Conservation (phyloP, 2,329 filamentous ascomycete species). For the Botrytis fabae region DNA sequence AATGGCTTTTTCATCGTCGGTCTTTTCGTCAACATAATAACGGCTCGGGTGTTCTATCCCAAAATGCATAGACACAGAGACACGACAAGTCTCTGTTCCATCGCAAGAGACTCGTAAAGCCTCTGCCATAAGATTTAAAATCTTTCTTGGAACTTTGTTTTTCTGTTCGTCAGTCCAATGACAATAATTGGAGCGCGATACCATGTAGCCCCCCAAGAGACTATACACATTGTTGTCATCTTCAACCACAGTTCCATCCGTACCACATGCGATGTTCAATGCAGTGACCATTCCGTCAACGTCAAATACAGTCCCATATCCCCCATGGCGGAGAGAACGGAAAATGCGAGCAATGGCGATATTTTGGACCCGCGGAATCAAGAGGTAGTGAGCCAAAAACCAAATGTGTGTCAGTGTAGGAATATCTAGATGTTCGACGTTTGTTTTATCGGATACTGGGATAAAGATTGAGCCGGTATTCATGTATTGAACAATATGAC, state of each 20-base stretch:
- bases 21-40: neutral
- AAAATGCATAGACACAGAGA: too few species aligned
- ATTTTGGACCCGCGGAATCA: neutral
- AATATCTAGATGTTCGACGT: neutral
- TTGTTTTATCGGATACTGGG: neutral
- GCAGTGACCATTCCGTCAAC: neutral
- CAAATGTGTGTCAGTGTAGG: neutral
- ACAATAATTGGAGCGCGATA: neutral
- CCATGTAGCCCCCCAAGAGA: neutral
- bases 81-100: too few species aligned
- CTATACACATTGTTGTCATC: neutral
- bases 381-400: neutral
- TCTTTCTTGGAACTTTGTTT: neutral
- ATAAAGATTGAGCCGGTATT: neutral
- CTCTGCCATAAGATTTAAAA: neutral
- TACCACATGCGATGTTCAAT: neutral
- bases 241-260: neutral
- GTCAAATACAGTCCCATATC: neutral
- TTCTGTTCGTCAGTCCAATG: neutral
- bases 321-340: neutral
- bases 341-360: neutral
- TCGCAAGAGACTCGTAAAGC: too few species aligned
- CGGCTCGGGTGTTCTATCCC: too few species aligned
- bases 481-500: conserved; percentile 4
- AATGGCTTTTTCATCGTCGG: neutral